Percentiles rank a stretch among this genome's conserved stretches.
These are phyloP conservation scores for Mortierella sp. DNA, from an alignment of 371 early-diverging fungal genomes.

Conservation along the genomic window DNA sequence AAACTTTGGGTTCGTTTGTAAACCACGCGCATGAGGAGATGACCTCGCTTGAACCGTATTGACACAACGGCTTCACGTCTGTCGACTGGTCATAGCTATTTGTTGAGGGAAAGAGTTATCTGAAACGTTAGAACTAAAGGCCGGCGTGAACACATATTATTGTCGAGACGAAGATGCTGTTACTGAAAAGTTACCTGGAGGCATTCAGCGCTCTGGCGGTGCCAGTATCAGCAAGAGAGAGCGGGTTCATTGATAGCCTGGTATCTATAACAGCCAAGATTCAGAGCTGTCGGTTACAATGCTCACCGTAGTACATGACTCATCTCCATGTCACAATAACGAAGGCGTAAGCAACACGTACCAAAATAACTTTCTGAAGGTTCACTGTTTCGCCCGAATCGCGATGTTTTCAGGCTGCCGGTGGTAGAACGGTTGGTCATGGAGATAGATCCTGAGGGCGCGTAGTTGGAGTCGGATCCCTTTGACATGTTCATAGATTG, in stretches of 20 bases:
- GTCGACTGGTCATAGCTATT: constrained; percentile 39
- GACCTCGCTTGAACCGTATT: constrained; percentile 81
- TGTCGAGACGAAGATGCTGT: not conserved
- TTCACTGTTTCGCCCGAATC: constrained; percentile 42
- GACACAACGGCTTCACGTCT: constrained; percentile 64
- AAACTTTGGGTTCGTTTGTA: constrained; percentile 61
- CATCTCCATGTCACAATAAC: no score
- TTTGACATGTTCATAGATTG: constrained; percentile 58
- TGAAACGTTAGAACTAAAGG: no score
- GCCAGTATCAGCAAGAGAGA: constrained; percentile 44
- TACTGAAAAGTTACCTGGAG: constrained; percentile 24
- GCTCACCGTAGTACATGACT: not conserved
- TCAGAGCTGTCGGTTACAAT: not conserved
- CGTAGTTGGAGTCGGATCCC: constrained; percentile 30
- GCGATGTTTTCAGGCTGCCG: constrained; percentile 43
- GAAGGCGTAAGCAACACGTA: not conserved
- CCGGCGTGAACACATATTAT: no score
- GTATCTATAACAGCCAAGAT: constrained; percentile 20
- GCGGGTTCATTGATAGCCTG: constrained; percentile 53
- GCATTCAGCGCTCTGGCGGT: constrained; percentile 48
- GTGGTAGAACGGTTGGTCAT: constrained; percentile 28
- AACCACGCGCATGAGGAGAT: constrained; percentile 85
- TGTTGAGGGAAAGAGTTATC: not conserved
- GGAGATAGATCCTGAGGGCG: constrained; percentile 46
- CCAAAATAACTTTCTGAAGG: constrained; percentile 54